A percentile compares a stretch with the other conserved stretches of the same genome.
Evolutionary conservation across 192 early-diverging fungal species (phyloP).

Genomic region (Backusella tuberculispora): DNA sequence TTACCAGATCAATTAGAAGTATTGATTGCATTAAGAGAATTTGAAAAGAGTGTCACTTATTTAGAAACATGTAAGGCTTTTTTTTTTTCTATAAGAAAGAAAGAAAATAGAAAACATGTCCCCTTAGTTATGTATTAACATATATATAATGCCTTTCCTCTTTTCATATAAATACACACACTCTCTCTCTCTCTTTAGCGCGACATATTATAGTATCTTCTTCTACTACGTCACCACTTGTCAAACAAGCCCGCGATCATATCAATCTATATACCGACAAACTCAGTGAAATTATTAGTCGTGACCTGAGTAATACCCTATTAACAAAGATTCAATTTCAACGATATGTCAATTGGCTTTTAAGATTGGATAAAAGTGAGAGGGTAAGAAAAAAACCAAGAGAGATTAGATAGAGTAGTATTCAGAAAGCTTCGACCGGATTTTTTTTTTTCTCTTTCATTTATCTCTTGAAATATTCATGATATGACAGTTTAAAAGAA

Average conservation of each 20-base stretch:
- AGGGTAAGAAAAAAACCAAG: constrained; percentile 54
- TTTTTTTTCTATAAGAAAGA: background rate
- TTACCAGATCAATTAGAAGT: constrained; percentile 92
- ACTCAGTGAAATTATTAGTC: constrained; percentile 45
- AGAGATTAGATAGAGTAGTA: too few species aligned
- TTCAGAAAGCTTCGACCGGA: too few species aligned
- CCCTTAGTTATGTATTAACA: background rate
- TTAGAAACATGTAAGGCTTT: constrained; percentile 67
- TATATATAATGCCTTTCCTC: background rate
- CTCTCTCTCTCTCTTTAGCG: background rate
- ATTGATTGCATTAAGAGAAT: constrained; percentile 89
- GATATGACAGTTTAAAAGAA: too few species aligned
- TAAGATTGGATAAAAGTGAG: constrained; percentile 75
- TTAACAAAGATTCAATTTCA: constrained; percentile 82
- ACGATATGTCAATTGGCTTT: constrained; percentile 77
- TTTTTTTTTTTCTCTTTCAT: too few species aligned
- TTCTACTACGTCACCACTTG: constrained; percentile 23
- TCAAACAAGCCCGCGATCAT: constrained; percentile 47
- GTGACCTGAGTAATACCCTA: constrained; percentile 81
- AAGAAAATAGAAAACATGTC: background rate
- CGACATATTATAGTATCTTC: constrained; percentile 14
- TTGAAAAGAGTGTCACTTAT: constrained; percentile 74
- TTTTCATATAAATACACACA: background rate
- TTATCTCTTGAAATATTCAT: too few species aligned
- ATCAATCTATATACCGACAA: constrained; percentile 49